Conservation (phyloP, 2,329 filamentous ascomycete species). For the Diaporthe amygdali region DNA sequence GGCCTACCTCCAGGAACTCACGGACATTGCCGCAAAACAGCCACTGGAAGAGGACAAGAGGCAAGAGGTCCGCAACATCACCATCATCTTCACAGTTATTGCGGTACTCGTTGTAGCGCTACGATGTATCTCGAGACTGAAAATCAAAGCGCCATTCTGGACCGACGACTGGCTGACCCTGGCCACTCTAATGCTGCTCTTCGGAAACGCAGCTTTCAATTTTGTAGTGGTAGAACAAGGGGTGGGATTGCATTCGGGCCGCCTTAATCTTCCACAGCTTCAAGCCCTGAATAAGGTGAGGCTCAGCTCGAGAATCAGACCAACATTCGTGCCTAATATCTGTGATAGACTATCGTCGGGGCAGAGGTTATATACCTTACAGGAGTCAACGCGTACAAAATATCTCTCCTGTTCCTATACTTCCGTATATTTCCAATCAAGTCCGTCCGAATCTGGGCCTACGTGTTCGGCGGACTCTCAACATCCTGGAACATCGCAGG, state of each 20-base stretch:
- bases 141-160: slow-evolving; percentile 8
- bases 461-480: slow-evolving; percentile 13
- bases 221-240: slow-evolving; percentile 13
- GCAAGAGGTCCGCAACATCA: slow-evolving; percentile 27
- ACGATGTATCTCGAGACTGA: slow-evolving; percentile 1
- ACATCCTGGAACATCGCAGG: slow-evolving; percentile 18
- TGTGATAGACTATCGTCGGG: neutral
- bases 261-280: slow-evolving; percentile 4
- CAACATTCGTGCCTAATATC: neutral
- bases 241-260: slow-evolving; percentile 11
- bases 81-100: slow-evolving; percentile 32
- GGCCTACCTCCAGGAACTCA: slow-evolving; percentile 4
- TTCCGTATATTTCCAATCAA: slow-evolving; percentile 18
- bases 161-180: slow-evolving; percentile 19
- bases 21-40: neutral
- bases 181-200: neutral
- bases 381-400: slow-evolving; percentile 18
- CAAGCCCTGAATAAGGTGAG: slow-evolving; percentile 6
- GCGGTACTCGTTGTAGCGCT: neutral
- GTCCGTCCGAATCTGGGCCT: slow-evolving; percentile 14
- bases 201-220: slow-evolving; percentile 15
- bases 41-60: slow-evolving; percentile 10
- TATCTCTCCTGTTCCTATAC: slow-evolving; percentile 20
- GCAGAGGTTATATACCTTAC: slow-evolving; percentile 17
- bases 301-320: neutral